A percentile compares a stretch with the other conserved stretches of the same genome.
Evolutionary conservation across 257 asterid species (phyloP).

Genomic region (Catharanthus roseus): DNA sequence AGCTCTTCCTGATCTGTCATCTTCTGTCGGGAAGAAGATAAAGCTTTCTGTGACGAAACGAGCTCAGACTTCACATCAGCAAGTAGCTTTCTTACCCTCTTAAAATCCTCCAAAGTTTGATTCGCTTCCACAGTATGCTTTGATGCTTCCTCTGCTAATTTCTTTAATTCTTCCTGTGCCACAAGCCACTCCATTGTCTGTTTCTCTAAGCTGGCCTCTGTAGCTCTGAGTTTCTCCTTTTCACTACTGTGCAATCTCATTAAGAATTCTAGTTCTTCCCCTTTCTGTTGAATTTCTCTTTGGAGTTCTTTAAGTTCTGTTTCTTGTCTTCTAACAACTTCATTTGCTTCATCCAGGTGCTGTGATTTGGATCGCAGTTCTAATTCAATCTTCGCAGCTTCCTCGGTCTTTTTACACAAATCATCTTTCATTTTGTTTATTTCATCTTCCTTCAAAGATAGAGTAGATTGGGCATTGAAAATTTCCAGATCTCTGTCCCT

Average conservation of each 20-base stretch:
- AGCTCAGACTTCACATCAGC: slow-evolving; percentile 63
- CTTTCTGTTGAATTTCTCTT: slow-evolving; percentile 52
- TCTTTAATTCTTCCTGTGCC: slow-evolving; percentile 60
- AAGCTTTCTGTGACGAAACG: slow-evolving; percentile 61
- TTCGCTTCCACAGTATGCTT: slow-evolving; percentile 51
- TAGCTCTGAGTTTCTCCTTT: slow-evolving; percentile 45
- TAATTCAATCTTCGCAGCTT: slow-evolving; percentile 43
- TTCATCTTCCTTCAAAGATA: slow-evolving; percentile 54
- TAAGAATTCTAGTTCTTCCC: slow-evolving; percentile 43
- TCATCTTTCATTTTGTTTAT: slow-evolving; percentile 47
- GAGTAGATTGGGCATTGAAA: slow-evolving; percentile 36
- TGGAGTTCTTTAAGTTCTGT: slow-evolving; percentile 55
- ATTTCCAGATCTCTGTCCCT: slow-evolving; percentile 56
- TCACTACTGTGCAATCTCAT: slow-evolving; percentile 38
- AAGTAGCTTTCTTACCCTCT: slow-evolving; percentile 63
- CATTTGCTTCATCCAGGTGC: slow-evolving; percentile 61
- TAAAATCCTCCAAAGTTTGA: slow-evolving; percentile 53
- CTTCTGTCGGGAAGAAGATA: slow-evolving; percentile 46
- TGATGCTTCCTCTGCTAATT: slow-evolving; percentile 46
- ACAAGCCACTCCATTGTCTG: slow-evolving; percentile 73
- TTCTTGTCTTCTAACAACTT: slow-evolving; percentile 59
- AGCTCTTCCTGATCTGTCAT: slow-evolving; percentile 56
- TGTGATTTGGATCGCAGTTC: slow-evolving; percentile 54
- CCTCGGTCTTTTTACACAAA: slow-evolving; percentile 51
- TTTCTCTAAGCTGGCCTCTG: slow-evolving; percentile 64